These are phyloP conservation scores for Ascoidea tarda DNA, from an alignment of 805 yeast genomes.

Conservation along the genomic window DNA sequence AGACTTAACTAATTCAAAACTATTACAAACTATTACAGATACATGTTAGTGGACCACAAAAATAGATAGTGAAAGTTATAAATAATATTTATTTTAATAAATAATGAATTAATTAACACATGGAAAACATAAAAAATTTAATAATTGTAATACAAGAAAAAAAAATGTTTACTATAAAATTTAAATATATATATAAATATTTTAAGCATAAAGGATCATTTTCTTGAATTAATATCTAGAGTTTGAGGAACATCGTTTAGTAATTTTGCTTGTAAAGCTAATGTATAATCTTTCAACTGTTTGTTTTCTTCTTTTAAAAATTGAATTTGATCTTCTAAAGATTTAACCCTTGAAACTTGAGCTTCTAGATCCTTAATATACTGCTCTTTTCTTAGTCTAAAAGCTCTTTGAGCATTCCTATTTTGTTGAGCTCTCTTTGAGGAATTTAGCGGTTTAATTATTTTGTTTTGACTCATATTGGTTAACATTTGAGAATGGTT, in stretches of 20 bases:
- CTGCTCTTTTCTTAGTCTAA: constrained; percentile 71
- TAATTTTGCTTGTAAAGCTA: constrained; percentile 54
- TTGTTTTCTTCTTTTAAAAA: constrained; percentile 56
- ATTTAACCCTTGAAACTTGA: constrained; percentile 48
- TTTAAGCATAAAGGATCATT: too few relatives aligned
- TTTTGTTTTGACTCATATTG: constrained; percentile 1
- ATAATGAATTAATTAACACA: too few relatives aligned
- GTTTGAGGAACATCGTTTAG: constrained; percentile 33
- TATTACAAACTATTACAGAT: too few relatives aligned
- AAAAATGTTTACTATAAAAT: too few relatives aligned
- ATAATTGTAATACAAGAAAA: too few relatives aligned
- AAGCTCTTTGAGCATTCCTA: constrained; percentile 84
- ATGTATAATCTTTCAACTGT: constrained; percentile 57
- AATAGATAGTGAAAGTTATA: too few relatives aligned
- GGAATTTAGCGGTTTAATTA: constrained; percentile 30
- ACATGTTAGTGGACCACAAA: too few relatives aligned
- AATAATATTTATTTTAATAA: too few relatives aligned
- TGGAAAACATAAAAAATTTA: too few relatives aligned
- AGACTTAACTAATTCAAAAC: too few relatives aligned
- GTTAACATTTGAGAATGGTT: not conserved
- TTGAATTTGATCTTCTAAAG: constrained; percentile 50
- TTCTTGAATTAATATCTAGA: too few relatives aligned
- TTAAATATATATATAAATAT: too few relatives aligned
- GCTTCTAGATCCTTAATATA: constrained; percentile 70
- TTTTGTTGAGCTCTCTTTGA: constrained; percentile 88